These are phyloP conservation scores for Vanderwaltozyma polyspora DNA, from an alignment of 805 yeast genomes.

Conservation along the genomic window DNA sequence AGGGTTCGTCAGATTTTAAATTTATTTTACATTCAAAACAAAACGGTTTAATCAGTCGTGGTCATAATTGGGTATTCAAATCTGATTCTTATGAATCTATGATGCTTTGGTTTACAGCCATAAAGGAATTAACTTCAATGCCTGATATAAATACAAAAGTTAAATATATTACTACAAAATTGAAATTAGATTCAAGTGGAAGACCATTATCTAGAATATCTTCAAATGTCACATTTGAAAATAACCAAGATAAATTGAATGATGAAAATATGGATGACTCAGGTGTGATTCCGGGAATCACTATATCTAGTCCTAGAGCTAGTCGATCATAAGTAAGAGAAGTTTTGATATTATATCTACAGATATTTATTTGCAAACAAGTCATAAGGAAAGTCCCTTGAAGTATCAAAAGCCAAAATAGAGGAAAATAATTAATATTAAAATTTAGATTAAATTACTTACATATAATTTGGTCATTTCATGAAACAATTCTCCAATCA, in stretches of 20 bases:
- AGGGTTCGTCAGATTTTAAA: slow-evolving; percentile 46
- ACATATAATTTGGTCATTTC: too few species aligned
- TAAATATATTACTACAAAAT: slow-evolving; percentile 27
- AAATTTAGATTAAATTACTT: too few species aligned
- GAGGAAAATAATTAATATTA: too few species aligned
- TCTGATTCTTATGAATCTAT: slow-evolving; percentile 69
- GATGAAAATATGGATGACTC: slow-evolving; percentile 1
- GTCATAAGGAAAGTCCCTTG: too few species aligned
- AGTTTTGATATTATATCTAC: too few species aligned
- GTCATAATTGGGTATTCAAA: slow-evolving; percentile 90
- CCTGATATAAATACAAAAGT: slow-evolving; percentile 52
- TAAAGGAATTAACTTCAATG: slow-evolving; percentile 54
- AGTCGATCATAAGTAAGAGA: background rate
- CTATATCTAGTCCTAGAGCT: background rate
- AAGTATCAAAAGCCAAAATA: too few species aligned
- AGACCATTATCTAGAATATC: background rate
- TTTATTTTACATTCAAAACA: slow-evolving; percentile 73
- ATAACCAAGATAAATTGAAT: background rate
- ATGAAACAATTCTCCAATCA: too few species aligned
- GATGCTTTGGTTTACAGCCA: slow-evolving; percentile 77
- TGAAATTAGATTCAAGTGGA: slow-evolving; percentile 1
- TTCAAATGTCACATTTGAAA: background rate
- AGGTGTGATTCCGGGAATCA: slow-evolving; percentile 1
- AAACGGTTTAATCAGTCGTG: slow-evolving; percentile 62
- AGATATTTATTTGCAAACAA: too few species aligned